phyloP scores from a whole-genome alignment of 352 stramenopile species.

The Globisporangium rhizosaccharum region DNA sequence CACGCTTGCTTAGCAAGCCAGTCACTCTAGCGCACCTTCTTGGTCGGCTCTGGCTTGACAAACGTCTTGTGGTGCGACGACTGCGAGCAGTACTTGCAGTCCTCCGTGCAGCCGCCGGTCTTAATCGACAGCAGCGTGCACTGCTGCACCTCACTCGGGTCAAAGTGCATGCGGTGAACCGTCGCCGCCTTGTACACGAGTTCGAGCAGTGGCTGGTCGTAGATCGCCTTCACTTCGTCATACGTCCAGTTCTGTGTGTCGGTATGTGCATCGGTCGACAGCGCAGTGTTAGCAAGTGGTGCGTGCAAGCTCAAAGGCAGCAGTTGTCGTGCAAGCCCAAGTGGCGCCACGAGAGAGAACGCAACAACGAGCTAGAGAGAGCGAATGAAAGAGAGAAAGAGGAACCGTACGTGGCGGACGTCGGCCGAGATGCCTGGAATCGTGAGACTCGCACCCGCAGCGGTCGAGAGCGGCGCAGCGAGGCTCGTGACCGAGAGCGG shows the following conservation, averaged over 20 bases:
- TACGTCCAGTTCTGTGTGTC: conserved; percentile 89
- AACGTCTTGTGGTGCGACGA: conserved; percentile 97
- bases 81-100: conserved; percentile 96
- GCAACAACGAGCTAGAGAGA: neutral
- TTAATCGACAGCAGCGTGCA: conserved; percentile 98
- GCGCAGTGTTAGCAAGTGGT: no score
- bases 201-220: conserved; percentile 94
- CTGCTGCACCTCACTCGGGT: conserved; percentile 96
- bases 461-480: conserved; percentile 26
- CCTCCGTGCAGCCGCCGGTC: conserved; percentile 93
- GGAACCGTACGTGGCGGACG: conserved; percentile 36
- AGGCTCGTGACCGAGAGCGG: neutral
- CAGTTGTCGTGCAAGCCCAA: neutral
- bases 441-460: conserved; percentile 38
- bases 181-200: conserved; percentile 95
- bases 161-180: conserved; percentile 97
- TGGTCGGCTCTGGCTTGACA: conserved; percentile 96
- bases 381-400: neutral
- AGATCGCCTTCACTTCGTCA: conserved; percentile 93
- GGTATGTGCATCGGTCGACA: neutral
- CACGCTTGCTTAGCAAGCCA: no score
- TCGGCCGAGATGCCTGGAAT: conserved; percentile 63
- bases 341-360: neutral
- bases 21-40: conserved; percentile 61
- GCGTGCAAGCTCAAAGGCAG: no score